Base-by-base conservation (phyloP, 495 filamentous ascomycete genomes). In the Penicillium nucicola region DNA sequence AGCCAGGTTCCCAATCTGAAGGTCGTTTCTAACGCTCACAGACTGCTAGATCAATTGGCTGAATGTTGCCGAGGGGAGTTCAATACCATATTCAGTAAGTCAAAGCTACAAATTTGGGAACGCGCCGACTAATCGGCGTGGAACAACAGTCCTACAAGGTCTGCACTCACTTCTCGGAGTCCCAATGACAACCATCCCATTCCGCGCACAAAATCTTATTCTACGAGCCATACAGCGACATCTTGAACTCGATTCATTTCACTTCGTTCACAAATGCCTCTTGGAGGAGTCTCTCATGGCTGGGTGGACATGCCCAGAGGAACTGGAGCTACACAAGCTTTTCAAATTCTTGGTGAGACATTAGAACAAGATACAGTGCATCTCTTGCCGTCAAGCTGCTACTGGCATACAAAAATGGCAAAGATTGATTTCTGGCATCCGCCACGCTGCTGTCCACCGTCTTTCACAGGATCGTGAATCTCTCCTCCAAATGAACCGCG, bases 401-500 rank as follows among this genome's bases (percentile, higher is more conserved):
- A 33, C 2, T 3, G 17, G 25, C 31, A 12, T 44, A 32, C 42
- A 44, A 32, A 33, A 44, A 11, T 33, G 28, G 42, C 42, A 32
- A 18, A 18, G 31, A 17, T 44, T 32, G 42, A 11, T 44, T 30
- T 30, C 42, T 19, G 42, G 42, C 42, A 44, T 44, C 23, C 42
- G 42, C 42, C 42, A 44, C 28, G 42, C 42, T 19, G 22, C 42
- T 33, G 42, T 44, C 31, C 42, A 44, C 31, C 42, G 42, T 32
- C 31, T 44, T 5, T 18, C 42, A 18, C 42, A 44, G 19, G 28
- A 44, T 32, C 20, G 42, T 11, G 42, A 44, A 17, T 32, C 25
- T 44, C 28, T 44, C 15, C 23, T 44, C 17, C 20, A 33, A n/a
- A 44, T 30, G 23, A 44, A 14, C n/a, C 12, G 42, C 19, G 28